Evolutionary conservation across 371 early-diverging fungal species (phyloP).

Genomic region (Coemansia sp.): DNA sequence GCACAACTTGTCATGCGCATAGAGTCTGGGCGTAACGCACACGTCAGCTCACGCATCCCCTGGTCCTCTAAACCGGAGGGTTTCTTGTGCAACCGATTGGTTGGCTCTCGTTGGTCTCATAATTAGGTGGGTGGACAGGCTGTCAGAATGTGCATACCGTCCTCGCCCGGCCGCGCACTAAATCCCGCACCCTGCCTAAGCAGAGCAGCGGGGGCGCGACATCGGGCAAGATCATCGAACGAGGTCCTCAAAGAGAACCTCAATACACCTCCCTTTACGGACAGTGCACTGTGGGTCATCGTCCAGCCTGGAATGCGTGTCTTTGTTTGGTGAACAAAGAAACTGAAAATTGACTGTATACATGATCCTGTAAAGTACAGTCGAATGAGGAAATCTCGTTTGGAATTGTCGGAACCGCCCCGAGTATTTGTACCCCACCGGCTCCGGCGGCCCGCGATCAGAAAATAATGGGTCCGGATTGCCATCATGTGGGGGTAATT

Average conservation of each 20-base stretch:
- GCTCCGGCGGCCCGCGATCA: no score
- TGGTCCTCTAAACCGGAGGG: no score
- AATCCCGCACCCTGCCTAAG: slow-evolving; percentile 10
- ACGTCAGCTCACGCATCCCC: no score
- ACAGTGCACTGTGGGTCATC: slow-evolving; percentile 48
- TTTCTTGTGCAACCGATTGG: no score
- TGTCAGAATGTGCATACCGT: slow-evolving; percentile 51
- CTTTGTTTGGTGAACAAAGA: slow-evolving; percentile 51
- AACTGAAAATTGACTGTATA: slow-evolving; percentile 51
- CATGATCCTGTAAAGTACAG: slow-evolving; percentile 53
- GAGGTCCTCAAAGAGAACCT: not conserved
- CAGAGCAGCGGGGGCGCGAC: slow-evolving; percentile 30
- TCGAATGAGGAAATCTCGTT: slow-evolving; percentile 12
- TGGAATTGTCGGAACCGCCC: no score
- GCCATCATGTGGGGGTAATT: no score
- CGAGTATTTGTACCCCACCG: no score
- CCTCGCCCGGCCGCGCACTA: slow-evolving; percentile 48
- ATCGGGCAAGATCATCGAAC: slow-evolving; percentile 48
- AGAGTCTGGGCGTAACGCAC: no score
- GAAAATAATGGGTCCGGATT: no score
- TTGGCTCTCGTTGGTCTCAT: not conserved
- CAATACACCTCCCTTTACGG: slow-evolving; percentile 49
- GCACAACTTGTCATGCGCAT: no score
- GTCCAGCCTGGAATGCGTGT: slow-evolving; percentile 49
- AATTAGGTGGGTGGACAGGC: slow-evolving; percentile 5